phyloP scores from a whole-genome alignment of 768 basidiomycete genomes.

The Suillus bovinus region DNA sequence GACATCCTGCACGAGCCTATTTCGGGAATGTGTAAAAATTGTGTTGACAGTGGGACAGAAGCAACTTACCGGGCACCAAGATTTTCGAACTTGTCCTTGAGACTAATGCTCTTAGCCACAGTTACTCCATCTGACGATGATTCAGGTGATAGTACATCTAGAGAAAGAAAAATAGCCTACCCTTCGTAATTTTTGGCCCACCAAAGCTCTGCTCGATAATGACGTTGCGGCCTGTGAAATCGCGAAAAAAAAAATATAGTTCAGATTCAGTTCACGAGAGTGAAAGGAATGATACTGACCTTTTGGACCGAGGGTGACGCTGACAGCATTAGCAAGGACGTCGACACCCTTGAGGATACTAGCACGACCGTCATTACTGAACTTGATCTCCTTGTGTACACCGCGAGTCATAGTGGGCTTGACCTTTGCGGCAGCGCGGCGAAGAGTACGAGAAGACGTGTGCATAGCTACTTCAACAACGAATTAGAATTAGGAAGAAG shows the following conservation, averaged over 20 bases:
- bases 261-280: slow-evolving; percentile 13
- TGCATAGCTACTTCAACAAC: slow-evolving; percentile 50
- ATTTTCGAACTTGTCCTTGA: slow-evolving; percentile 99
- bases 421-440: slow-evolving; percentile 59
- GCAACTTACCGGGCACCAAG: slow-evolving; percentile 86
- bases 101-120: slow-evolving; percentile 90
- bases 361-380: slow-evolving; percentile 93
- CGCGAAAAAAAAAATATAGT: no score
- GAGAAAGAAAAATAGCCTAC: slow-evolving; percentile 40
- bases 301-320: slow-evolving; percentile 95
- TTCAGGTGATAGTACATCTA: not conserved
- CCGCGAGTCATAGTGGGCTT: slow-evolving; percentile 63
- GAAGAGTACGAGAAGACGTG: slow-evolving; percentile 66
- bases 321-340: slow-evolving; percentile 94
- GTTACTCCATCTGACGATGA: slow-evolving; percentile 85
- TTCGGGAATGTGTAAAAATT: slow-evolving; percentile 8
- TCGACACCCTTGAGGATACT: slow-evolving; percentile 95
- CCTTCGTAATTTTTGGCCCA: slow-evolving; percentile 95
- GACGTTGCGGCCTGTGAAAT: slow-evolving; percentile 80
- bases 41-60: not conserved
- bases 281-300: slow-evolving; percentile 44
- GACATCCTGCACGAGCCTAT: slow-evolving; percentile 58
- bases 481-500: slow-evolving; percentile 16
- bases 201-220: slow-evolving; percentile 95
- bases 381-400: slow-evolving; percentile 95